Evolutionary conservation across 2,329 filamentous ascomycete genomes (phyloP), one percentile per base, ranked within the genome.

Genomic region (Aschersonia sp.): DNA sequence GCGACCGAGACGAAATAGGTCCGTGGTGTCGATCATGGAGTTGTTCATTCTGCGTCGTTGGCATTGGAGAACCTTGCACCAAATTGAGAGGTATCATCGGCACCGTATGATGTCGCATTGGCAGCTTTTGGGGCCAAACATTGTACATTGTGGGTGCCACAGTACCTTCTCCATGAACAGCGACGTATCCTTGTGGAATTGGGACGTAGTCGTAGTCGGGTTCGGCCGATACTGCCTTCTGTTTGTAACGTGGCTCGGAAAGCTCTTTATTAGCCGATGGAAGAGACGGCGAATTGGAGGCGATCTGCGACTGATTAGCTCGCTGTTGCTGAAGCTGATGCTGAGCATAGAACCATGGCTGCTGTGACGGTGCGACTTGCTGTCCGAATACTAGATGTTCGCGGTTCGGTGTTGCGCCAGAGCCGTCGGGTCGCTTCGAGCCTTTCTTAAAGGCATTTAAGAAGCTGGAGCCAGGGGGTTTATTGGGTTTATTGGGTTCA

Each of bases 161-260:
- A 10, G 49, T 53, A 22, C 62, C 64, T 44, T 67, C 65, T 31
- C 62, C 64, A 44, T 65, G 63, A 5, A 67, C 65, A 11, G 61
- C 53, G 6, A 52, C 49, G 43, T 69, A 69, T 10, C 60, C 58
- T 30, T 50, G 53, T 0, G 67, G 66, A 37, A 68, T 66, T 1
- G 67, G 63, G 1, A 69, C 62, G 10, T 56, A 54, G 4, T 55
- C 63, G 39, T 69, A 69, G 31, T 58, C 57, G 10, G 59, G 64
- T 43, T 66, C 65, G 5, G 47, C 43, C 44, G 12, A 29, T 12
- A 5, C 42, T 40, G 37, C 7, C 10, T n/a, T 29, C 22, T 5
- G 14, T 10, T 29, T 32, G 30, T 22, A 32, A 22, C 12, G 31
- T 10, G 32, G 32, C 4, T 44, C 46, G 10, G 7, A 12, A 5